phyloP scores from a whole-genome alignment of 768 basidiomycete species.

The Russula virescens region DNA sequence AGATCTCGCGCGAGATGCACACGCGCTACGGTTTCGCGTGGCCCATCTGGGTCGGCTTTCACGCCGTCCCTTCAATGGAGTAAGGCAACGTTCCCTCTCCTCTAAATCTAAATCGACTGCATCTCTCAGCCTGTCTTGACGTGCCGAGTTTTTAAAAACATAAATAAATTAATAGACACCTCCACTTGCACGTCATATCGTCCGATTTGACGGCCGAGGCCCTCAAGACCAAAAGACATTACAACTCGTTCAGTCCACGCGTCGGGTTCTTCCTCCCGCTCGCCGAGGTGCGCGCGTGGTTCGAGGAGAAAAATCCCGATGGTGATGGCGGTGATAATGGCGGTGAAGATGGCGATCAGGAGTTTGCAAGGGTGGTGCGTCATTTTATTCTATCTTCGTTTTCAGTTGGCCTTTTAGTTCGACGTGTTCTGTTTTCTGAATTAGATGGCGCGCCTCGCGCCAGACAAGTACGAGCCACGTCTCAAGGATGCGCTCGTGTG shows the following conservation, averaged over 20 bases:
- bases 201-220: constrained; percentile 62
- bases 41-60: constrained; percentile 78
- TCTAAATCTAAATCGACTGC: no score
- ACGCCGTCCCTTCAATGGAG: constrained; percentile 83
- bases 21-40: constrained; percentile 68
- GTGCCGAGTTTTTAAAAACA: no score
- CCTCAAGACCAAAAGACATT: constrained; percentile 85
- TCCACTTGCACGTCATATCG: constrained; percentile 84
- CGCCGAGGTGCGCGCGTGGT: constrained; percentile 76
- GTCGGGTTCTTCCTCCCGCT: constrained; percentile 79
- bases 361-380: constrained; percentile 49
- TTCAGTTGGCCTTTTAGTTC: neutral
- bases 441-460: constrained; percentile 51
- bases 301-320: constrained; percentile 26
- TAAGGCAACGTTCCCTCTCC: no score
- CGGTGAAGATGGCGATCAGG: constrained; percentile 35
- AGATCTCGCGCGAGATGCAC: constrained; percentile 78
- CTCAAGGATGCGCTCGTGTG: constrained; percentile 66
- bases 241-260: constrained; percentile 85
- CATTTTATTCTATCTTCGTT: constrained; percentile 27
- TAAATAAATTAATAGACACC: constrained; percentile 48
- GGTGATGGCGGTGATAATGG: neutral
- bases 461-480: constrained; percentile 52
- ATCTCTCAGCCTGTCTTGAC: no score
- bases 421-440: no score